Conservation (phyloP, 495 filamentous ascomycete species). For the Penicillium taxi region DNA sequence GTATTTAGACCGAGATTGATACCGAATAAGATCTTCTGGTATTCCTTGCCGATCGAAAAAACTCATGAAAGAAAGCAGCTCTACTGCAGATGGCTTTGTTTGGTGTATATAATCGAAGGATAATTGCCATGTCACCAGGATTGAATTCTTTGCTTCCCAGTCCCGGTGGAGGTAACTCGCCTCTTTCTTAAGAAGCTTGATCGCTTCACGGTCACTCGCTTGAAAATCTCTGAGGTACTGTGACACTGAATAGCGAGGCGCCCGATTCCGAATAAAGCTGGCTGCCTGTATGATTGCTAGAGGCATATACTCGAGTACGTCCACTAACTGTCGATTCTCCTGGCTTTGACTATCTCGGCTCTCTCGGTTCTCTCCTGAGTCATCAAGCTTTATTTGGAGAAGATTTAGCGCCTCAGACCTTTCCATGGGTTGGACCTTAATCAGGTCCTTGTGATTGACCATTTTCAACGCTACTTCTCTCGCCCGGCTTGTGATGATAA, state of each 20-base stretch:
- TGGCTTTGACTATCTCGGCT: background rate
- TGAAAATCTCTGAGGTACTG: constrained; percentile 34
- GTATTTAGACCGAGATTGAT: background rate
- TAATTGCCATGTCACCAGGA: constrained; percentile 27
- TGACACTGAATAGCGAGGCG: constrained; percentile 16
- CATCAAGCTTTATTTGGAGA: background rate
- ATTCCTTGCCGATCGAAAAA: constrained; percentile 19
- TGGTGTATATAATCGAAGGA: constrained; percentile 24
- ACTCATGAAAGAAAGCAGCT: constrained; percentile 8
- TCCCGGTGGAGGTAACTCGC: constrained; percentile 12
- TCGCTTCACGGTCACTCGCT: constrained; percentile 1
- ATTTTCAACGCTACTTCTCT: constrained; percentile 1
- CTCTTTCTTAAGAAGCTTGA: constrained; percentile 1
- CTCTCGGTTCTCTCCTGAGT: background rate
- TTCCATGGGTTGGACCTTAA: background rate
- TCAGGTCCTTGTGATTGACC: background rate
- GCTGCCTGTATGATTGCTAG: constrained; percentile 5
- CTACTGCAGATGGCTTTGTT: constrained; percentile 15
- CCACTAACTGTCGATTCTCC: background rate
- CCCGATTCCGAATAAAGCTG: constrained; percentile 4
- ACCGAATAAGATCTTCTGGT: constrained; percentile 4
- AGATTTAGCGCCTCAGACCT: background rate
- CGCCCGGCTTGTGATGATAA: constrained; percentile 19
- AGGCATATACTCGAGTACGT: constrained; percentile 1
- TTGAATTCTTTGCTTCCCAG: constrained; percentile 14